A percentile compares a stretch with the other conserved stretches of the same genome.
Evolutionary conservation across 257 asterid genomes (phyloP).

Genomic region (Voacanga thouarsii): DNA sequence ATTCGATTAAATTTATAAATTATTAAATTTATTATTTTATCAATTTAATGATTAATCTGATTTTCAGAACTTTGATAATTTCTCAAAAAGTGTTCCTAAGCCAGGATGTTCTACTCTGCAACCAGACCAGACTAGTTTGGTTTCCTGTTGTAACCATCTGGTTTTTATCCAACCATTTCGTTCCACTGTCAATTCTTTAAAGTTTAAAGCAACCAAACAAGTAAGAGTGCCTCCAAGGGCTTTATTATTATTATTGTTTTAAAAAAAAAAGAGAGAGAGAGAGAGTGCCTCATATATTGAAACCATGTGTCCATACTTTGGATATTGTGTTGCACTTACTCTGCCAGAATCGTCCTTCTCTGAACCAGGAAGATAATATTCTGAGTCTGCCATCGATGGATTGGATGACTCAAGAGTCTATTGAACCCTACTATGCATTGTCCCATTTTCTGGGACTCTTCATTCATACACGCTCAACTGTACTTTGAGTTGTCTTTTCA

Average conservation of each 20-base stretch:
- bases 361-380: conserved; percentile 15
- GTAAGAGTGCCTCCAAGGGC: background rate
- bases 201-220: background rate
- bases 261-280: too few species aligned
- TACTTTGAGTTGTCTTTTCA: conserved; percentile 15
- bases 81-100: too few species aligned
- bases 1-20: too few species aligned
- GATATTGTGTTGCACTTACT: background rate
- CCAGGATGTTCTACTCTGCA: background rate
- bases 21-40: too few species aligned
- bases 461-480: background rate
- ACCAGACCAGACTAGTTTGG: background rate
- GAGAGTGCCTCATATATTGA: background rate
- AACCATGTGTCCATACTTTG: background rate
- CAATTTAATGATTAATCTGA: too few species aligned
- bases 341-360: conserved; percentile 12
- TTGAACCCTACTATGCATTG: background rate
- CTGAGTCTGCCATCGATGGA: conserved; percentile 12
- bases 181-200: background rate
- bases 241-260: too few species aligned
- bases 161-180: background rate
- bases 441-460: conserved; percentile 4
- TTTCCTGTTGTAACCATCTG: background rate
- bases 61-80: too few species aligned
- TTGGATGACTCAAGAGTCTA: conserved; percentile 12